Evolutionary conservation across 176 grass and related monocot species (phyloP), one percentile per base, ranked within the genome.

Genomic region (Cocos nucifera): DNA sequence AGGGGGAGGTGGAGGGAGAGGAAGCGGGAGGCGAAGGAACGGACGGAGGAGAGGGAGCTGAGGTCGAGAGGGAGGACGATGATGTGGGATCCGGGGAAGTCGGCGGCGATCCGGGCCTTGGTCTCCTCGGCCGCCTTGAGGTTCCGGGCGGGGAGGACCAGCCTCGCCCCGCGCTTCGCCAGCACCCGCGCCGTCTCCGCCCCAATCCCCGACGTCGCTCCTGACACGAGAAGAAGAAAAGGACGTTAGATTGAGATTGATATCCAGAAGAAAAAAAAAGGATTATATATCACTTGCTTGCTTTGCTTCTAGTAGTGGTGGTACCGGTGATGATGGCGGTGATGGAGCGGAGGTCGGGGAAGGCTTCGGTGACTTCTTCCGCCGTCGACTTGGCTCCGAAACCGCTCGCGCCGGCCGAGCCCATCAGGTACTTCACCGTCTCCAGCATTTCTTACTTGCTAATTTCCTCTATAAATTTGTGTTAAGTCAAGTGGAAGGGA

Each of bases 131-230:
- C 93, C 0, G 87, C 73, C 78, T 97, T 91, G 8, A 82, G 73
- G 82, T 32, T 83, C 16, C 93, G 68, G 22, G 87, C 87, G 26
- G 87, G 81, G 22, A 98, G 57, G 7, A 98, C 87, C 48, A 98
- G 78, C 44, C 87, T 50, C 1, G 93, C 81, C 0, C 93, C 93
- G 20, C 87, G 78, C 73, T 74, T 88, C 12, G 87, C 93, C 59
- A 98, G 87, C 59, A 91, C 87, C 3, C 87, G 81, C 49, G 93
- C 93, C 50, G 87, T 97, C 79, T 97, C 93, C 0, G 87, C 93
- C 0, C 93, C 93, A 53, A 97, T 92, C 22, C 87, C 93, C 9
- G 93, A 98, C 29, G 93, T 98, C 4, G 93, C 87, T 39, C 85
- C 86, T 81, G 58, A 44, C 8, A 50, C 12, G 56, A 22, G 22